phyloP scores from a whole-genome alignment of 305 asterid species.

The Fraxinus greggii region DNA sequence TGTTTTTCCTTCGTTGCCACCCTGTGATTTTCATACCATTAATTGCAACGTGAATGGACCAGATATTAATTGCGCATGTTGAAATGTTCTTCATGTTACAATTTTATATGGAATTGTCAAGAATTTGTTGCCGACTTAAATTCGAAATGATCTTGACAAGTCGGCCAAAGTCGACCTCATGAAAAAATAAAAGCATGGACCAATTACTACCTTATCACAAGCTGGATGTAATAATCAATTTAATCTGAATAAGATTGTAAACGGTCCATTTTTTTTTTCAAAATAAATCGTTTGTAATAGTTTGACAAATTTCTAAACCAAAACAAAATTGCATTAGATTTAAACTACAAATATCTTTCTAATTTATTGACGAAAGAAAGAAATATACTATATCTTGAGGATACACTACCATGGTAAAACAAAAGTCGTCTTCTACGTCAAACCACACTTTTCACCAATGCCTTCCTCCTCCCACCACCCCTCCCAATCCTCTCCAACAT shows the following conservation, averaged over 20 bases:
- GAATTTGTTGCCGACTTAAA: background rate
- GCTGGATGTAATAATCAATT: slow-evolving; percentile 17
- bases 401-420: no score
- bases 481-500: no score
- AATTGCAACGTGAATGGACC: background rate
- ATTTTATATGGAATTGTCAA: background rate
- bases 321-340: no score
- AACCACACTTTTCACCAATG: no score
- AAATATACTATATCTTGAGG: no score
- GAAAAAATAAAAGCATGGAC: slow-evolving; percentile 13
- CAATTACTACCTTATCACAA: slow-evolving; percentile 14
- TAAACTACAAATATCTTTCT: no score
- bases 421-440: no score
- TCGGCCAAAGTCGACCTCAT: background rate
- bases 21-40: background rate
- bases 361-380: no score
- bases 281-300: no score
- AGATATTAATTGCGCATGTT: background rate
- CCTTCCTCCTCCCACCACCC: no score
- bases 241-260: background rate
- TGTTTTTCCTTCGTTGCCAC: background rate
- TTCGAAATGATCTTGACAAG: background rate
- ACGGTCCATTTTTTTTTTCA: background rate
- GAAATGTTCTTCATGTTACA: background rate
- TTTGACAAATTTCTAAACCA: no score